Percentiles rank a stretch among this genome's conserved stretches.
Conservation (phyloP, 345 rosid species). For the Raphanus sativus region DNA sequence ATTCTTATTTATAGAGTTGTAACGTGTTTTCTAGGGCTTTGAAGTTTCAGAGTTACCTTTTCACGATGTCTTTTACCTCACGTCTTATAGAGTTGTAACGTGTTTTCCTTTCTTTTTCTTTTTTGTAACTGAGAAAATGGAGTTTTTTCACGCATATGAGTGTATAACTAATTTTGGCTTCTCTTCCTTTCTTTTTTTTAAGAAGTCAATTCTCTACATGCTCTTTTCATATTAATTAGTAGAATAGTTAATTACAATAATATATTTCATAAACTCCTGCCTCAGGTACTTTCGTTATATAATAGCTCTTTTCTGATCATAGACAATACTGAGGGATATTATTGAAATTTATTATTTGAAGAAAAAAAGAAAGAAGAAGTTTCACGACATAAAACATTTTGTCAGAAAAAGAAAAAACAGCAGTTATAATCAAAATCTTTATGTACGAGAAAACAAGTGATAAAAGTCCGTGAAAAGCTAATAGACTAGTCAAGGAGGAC, state of each 20-base stretch:
- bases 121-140: too few species aligned
- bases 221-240: too few species aligned
- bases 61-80: too few species aligned
- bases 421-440: background rate
- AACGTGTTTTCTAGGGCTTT: background rate
- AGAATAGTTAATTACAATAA: background rate
- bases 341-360: background rate
- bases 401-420: background rate
- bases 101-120: too few species aligned
- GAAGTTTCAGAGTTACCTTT: background rate
- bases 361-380: background rate
- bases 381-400: background rate
- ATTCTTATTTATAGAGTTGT: background rate
- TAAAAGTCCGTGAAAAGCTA: background rate
- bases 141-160: too few species aligned
- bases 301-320: too few species aligned
- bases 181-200: too few species aligned
- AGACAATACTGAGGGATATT: background rate
- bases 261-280: too few species aligned
- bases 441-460: slow-evolving; percentile 8
- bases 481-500: slow-evolving; percentile 48
- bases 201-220: too few species aligned
- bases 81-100: too few species aligned
- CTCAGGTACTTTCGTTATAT: too few species aligned
- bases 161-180: too few species aligned